These are phyloP conservation scores for Erysimum cheiranthoides DNA, from an alignment of 345 rosid genomes.

Conservation along the genomic window DNA sequence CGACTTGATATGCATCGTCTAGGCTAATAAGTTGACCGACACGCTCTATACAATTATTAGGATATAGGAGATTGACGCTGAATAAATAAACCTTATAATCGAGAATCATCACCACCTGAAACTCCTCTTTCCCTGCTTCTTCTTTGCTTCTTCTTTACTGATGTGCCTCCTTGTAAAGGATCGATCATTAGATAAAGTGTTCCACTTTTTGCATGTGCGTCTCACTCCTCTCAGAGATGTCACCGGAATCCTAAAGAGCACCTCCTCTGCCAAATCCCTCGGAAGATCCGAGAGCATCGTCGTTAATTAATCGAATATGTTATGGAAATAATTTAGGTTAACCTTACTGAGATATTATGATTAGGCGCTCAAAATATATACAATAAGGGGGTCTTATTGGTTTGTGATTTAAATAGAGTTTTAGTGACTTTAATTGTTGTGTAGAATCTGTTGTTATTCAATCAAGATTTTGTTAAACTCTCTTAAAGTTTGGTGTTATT, in stretches of 20 bases:
- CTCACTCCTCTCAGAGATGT: neutral
- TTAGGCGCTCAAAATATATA: too few species aligned
- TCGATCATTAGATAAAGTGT: neutral
- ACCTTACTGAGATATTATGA: too few species aligned
- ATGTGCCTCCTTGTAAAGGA: neutral
- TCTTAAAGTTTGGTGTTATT: too few species aligned
- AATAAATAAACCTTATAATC: neutral
- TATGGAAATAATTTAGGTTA: too few species aligned
- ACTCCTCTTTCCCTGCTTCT: neutral
- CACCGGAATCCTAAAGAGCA: neutral
- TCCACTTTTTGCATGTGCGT: neutral
- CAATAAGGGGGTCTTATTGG: too few species aligned
- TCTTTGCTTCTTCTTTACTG: neutral
- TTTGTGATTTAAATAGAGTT: too few species aligned
- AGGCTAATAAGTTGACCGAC: neutral
- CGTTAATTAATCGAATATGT: neutral
- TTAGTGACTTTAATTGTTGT: too few species aligned
- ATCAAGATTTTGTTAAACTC: too few species aligned
- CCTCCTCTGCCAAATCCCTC: constrained; percentile 1
- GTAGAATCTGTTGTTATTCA: too few species aligned
- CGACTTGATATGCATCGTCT: neutral
- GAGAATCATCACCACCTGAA: neutral
- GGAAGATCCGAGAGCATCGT: neutral
- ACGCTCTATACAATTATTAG: neutral
- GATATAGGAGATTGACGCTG: neutral